Evolutionary conservation across 768 basidiomycete species (phyloP).

Genomic region (Agaricus bisporus): DNA sequence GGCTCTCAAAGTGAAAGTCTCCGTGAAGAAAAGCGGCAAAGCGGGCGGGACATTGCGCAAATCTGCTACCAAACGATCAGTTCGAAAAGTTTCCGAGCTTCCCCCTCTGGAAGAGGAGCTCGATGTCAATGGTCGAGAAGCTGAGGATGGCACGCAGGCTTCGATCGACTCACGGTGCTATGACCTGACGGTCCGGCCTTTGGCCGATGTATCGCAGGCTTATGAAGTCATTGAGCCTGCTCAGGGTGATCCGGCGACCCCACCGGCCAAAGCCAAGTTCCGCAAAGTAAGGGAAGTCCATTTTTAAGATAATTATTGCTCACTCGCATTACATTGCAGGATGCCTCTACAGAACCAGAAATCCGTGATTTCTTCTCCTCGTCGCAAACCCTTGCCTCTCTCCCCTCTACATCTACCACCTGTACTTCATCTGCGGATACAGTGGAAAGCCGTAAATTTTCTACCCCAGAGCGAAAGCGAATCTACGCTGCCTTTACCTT

Average conservation of each 20-base stretch:
- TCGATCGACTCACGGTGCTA: conserved; percentile 71
- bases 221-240: conserved; percentile 36
- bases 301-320: conserved; percentile 10
- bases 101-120: conserved; percentile 44
- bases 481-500: conserved; percentile 77
- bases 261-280: conserved; percentile 28
- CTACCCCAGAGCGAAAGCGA: conserved; percentile 68
- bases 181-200: conserved; percentile 69
- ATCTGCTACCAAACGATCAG: conserved; percentile 24
- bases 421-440: conserved; percentile 19
- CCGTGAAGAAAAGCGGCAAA: conserved; percentile 33
- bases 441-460: conserved; percentile 37
- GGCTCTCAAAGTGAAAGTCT: conserved; percentile 23
- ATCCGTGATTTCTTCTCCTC: conserved; percentile 49
- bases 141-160: conserved; percentile 37
- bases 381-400: conserved; percentile 24
- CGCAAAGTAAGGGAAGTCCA: conserved; percentile 19
- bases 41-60: conserved; percentile 27
- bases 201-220: conserved; percentile 71
- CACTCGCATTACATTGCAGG: conserved; percentile 27
- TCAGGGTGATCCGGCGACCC: conserved; percentile 12
- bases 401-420: conserved; percentile 18
- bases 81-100: conserved; percentile 13
- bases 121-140: conserved; percentile 24
- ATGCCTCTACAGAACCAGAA: conserved; percentile 48